These are phyloP conservation scores for Phytophthora cactorum DNA, from an alignment of 352 stramenopile genomes.

Conservation along the genomic window DNA sequence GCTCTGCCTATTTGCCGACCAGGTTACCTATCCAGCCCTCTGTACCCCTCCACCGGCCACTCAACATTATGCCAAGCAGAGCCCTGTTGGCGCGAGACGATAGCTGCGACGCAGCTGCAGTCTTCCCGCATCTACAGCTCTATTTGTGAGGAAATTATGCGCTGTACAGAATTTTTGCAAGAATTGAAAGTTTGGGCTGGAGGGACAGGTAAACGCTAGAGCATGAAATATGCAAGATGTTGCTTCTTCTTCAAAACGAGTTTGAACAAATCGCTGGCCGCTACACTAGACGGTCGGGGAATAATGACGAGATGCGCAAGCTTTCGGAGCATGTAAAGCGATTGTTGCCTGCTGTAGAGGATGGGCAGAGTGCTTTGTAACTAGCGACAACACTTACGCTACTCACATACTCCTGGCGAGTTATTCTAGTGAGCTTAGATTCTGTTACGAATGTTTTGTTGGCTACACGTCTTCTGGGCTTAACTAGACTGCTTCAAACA, in stretches of 20 bases:
- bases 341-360: not conserved
- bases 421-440: too few species aligned
- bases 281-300: not conserved
- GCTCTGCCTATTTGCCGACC: conserved; percentile 1
- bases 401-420: not conserved
- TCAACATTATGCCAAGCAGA: not conserved
- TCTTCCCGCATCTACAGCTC: not conserved
- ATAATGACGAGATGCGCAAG: conserved; percentile 2
- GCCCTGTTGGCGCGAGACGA: not conserved
- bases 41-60: not conserved
- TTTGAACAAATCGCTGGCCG: conserved; percentile 11
- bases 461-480: too few species aligned
- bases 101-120: not conserved
- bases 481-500: too few species aligned
- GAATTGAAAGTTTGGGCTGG: not conserved
- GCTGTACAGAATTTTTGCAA: not conserved
- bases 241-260: conserved; percentile 16
- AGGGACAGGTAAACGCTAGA: conserved; percentile 3
- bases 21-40: not conserved
- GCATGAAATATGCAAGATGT: conserved; percentile 14
- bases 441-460: too few species aligned
- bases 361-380: not conserved
- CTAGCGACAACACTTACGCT: conserved; percentile 5
- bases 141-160: conserved; percentile 7
- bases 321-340: not conserved